Percentiles rank a stretch among this genome's conserved stretches.
Conservation (phyloP, 208 protist species). For the Phytomonas sp. region DNA sequence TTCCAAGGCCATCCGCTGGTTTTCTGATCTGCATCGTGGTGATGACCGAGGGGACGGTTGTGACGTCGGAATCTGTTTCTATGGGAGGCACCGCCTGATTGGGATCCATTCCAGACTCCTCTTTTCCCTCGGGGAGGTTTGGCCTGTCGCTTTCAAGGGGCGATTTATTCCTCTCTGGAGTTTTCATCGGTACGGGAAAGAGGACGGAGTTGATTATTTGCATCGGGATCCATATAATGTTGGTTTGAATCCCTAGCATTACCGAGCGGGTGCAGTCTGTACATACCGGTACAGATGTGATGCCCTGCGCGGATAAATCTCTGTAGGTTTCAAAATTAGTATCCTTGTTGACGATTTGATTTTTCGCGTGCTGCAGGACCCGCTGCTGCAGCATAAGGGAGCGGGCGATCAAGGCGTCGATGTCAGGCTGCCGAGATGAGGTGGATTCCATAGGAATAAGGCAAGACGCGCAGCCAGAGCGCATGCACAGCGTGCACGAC, state of each 20-base stretch:
- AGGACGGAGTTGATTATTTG: slow-evolving; percentile 38
- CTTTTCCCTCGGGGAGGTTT: too few species aligned
- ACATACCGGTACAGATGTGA: slow-evolving; percentile 37
- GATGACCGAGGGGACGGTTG: too few species aligned
- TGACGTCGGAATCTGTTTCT: too few species aligned
- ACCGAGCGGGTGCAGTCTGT: slow-evolving; percentile 51
- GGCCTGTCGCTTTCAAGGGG: too few species aligned
- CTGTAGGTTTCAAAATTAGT: background rate
- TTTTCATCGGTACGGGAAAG: slow-evolving; percentile 1
- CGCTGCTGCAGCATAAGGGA: slow-evolving; percentile 17
- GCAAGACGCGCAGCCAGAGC: slow-evolving; percentile 51
- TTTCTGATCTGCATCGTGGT: too few species aligned
- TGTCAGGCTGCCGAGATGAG: slow-evolving; percentile 24
- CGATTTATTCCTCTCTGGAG: too few species aligned
- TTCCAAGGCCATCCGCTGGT: too few species aligned
- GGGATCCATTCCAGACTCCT: too few species aligned
- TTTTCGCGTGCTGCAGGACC: slow-evolving; percentile 10
- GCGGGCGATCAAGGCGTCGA: slow-evolving; percentile 20
- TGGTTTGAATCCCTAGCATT: slow-evolving; percentile 33
- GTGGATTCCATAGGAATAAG: slow-evolving; percentile 40
- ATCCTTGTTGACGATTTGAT: background rate
- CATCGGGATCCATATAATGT: slow-evolving; percentile 64
- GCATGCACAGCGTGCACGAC: slow-evolving; percentile 57
- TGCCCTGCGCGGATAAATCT: background rate
- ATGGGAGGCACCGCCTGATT: too few species aligned